These are phyloP conservation scores for Scytalidium sp. DNA, from an alignment of 2,329 filamentous ascomycete genomes.

Conservation along the genomic window DNA sequence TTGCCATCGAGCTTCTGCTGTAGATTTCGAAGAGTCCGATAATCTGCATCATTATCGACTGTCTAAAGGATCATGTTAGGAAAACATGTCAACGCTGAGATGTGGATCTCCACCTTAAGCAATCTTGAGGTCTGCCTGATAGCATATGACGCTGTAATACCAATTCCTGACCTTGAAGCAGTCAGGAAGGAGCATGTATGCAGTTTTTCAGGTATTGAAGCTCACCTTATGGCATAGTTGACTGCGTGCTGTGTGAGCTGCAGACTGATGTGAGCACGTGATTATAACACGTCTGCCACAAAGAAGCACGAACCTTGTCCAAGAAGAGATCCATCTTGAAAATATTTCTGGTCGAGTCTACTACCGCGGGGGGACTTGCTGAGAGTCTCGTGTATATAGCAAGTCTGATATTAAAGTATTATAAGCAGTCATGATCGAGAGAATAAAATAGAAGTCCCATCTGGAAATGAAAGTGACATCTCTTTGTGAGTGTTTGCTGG, in stretches of 20 bases:
- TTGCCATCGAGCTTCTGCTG: constrained; percentile 79
- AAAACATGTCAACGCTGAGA: neutral
- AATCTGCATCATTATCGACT: constrained; percentile 67
- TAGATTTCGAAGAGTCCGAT: constrained; percentile 65
- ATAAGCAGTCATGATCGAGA: neutral
- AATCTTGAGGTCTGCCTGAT: constrained; percentile 76
- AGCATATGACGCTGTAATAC: constrained; percentile 82
- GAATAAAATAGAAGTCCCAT: neutral
- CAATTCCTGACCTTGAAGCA: constrained; percentile 65
- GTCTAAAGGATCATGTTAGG: constrained; percentile 37
- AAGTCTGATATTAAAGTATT: neutral
- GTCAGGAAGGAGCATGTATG: neutral
- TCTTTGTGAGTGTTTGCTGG: neutral
- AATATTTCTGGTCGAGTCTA: too few relatives aligned
- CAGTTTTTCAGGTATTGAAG: neutral
- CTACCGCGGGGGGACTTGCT: too few relatives aligned
- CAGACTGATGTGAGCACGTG: constrained; percentile 20
- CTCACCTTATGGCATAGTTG: constrained; percentile 79
- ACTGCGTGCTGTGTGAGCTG: constrained; percentile 59
- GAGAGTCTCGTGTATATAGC: too few relatives aligned
- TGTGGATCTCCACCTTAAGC: constrained; percentile 52
- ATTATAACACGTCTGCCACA: neutral
- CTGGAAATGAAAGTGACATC: neutral
- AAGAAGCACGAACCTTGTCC: constrained; percentile 45
- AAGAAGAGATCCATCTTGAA: constrained; percentile 43